These are phyloP conservation scores for Basipetospora chlamydospora DNA, from an alignment of 2,329 filamentous ascomycete species.

Conservation along the genomic window DNA sequence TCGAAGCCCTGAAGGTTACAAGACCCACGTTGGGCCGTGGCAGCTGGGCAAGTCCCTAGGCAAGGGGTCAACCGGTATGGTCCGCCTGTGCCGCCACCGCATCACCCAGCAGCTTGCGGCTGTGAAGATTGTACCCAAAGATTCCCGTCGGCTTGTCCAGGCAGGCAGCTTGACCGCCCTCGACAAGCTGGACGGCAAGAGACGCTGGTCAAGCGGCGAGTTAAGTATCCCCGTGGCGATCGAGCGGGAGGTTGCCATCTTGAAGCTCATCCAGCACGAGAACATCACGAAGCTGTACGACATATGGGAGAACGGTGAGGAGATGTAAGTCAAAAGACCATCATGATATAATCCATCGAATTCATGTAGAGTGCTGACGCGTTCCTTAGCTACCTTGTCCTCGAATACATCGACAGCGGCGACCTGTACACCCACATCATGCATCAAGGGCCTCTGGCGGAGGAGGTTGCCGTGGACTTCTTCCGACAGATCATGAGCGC, in stretches of 20 bases:
- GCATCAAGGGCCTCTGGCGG: conserved; percentile 54
- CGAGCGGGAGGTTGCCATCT: conserved; percentile 88
- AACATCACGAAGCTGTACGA: conserved; percentile 92
- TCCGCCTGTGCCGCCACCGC: conserved; percentile 70
- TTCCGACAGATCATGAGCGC: conserved; percentile 91
- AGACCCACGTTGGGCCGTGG: conserved; percentile 86
- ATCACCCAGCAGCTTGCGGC: conserved; percentile 70
- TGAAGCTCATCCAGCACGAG: conserved; percentile 89
- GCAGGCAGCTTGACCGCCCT: conserved; percentile 76
- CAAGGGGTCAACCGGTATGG: conserved; percentile 76
- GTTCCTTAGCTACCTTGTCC: conserved; percentile 64
- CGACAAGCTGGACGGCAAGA: conserved; percentile 53
- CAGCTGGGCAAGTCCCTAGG: conserved; percentile 79
- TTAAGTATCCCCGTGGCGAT: conserved; percentile 73
- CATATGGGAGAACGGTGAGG: conserved; percentile 92
- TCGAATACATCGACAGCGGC: conserved; percentile 70
- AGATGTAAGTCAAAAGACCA: conserved; percentile 52
- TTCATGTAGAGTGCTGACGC: no score
- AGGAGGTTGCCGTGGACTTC: conserved; percentile 68
- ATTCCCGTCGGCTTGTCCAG: conserved; percentile 63
- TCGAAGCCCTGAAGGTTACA: conserved; percentile 29
- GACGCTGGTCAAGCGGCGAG: conserved; percentile 42
- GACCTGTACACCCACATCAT: conserved; percentile 85
- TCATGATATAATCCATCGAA: no score
- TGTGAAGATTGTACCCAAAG: conserved; percentile 89